Conservation (phyloP, 805 yeast species). For the Pichia occidentalis region DNA sequence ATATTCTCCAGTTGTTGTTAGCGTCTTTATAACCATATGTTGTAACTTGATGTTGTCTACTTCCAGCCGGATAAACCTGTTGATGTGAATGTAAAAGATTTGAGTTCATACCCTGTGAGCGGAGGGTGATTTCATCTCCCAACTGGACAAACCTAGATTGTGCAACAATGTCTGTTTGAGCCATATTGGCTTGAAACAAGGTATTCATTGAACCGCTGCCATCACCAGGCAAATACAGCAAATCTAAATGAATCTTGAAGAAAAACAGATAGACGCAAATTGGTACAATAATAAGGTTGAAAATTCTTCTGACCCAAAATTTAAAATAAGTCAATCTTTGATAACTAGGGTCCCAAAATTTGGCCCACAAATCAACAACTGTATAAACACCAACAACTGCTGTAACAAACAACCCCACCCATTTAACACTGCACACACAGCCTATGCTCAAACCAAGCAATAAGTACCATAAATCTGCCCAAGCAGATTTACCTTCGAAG, state of each 20-base stretch:
- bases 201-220: slow-evolving; percentile 90
- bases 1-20: slow-evolving; percentile 67
- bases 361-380: slow-evolving; percentile 78
- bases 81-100: slow-evolving; percentile 82
- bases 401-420: slow-evolving; percentile 86
- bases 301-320: slow-evolving; percentile 63
- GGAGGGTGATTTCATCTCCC: slow-evolving; percentile 57
- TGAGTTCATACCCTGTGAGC: slow-evolving; percentile 67
- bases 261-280: slow-evolving; percentile 52
- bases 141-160: slow-evolving; percentile 63
- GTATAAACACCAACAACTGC: slow-evolving; percentile 86
- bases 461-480: slow-evolving; percentile 50
- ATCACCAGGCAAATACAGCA: slow-evolving; percentile 69
- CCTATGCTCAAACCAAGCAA: slow-evolving; percentile 66
- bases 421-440: slow-evolving; percentile 77
- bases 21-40: slow-evolving; percentile 84
- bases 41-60: slow-evolving; percentile 90
- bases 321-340: slow-evolving; percentile 41
- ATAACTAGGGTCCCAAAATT: slow-evolving; percentile 69
- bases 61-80: slow-evolving; percentile 84
- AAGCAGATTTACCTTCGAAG: slow-evolving; percentile 31
- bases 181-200: slow-evolving; percentile 79
- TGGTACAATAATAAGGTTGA: slow-evolving; percentile 63
- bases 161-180: slow-evolving; percentile 53
- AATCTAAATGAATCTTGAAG: slow-evolving; percentile 71